Conservation (phyloP, 768 basidiomycete genomes). For the Mycena rebaudengoi region DNA sequence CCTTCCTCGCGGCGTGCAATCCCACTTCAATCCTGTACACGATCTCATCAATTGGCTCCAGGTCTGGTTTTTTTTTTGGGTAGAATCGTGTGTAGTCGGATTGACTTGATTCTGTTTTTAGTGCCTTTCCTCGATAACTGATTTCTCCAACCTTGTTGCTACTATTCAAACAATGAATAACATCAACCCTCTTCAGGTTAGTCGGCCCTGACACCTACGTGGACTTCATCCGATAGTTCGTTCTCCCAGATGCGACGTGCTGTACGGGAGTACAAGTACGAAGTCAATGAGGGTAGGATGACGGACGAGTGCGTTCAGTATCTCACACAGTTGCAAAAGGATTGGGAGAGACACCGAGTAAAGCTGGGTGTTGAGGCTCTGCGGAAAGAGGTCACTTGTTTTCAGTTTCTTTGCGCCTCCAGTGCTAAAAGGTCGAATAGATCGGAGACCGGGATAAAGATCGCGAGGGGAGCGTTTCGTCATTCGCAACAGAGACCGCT, state of each 20-base stretch:
- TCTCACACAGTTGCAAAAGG: slow-evolving; percentile 92
- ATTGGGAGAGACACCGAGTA: slow-evolving; percentile 94
- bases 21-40: slow-evolving; percentile 84
- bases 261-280: slow-evolving; percentile 92
- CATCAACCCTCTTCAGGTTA: slow-evolving; percentile 92
- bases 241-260: slow-evolving; percentile 84
- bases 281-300: slow-evolving; percentile 92
- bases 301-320: slow-evolving; percentile 96
- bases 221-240: background rate
- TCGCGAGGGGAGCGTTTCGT: slow-evolving; percentile 67
- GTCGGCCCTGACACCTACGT: slow-evolving; percentile 10
- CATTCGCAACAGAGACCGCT: slow-evolving; percentile 51
- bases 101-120: slow-evolving; percentile 40
- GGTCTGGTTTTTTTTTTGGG: too few relatives aligned
- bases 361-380: slow-evolving; percentile 87
- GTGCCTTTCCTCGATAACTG: slow-evolving; percentile 86
- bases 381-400: slow-evolving; percentile 72
- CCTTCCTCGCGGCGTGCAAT: slow-evolving; percentile 79
- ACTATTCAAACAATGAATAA: slow-evolving; percentile 88
- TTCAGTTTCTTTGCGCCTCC: background rate
- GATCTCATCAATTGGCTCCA: slow-evolving; percentile 90
- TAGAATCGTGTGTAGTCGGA: too few relatives aligned
- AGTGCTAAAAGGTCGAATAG: slow-evolving; percentile 43
- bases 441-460: slow-evolving; percentile 75
- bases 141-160: slow-evolving; percentile 88